Conservation (phyloP, 2,329 filamentous ascomycete genomes). For the Clonostachys rhizophaga region DNA sequence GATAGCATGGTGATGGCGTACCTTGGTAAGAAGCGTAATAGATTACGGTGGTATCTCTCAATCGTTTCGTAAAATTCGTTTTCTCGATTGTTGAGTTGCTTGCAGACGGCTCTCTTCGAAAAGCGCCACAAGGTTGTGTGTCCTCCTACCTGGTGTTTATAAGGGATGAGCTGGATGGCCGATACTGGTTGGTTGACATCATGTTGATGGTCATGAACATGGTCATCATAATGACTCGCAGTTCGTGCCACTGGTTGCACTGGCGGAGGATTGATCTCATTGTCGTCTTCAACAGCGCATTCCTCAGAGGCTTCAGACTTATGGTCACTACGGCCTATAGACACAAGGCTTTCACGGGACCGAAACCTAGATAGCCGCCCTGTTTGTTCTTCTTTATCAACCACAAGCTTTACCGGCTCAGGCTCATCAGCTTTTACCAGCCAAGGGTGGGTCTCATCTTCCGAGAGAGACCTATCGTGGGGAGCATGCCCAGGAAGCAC, state of each 20-base stretch:
- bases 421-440: constrained; percentile 53
- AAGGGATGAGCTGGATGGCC: constrained; percentile 93
- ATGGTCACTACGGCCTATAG: constrained; percentile 20
- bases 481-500: constrained; percentile 33
- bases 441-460: constrained; percentile 41
- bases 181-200: constrained; percentile 62
- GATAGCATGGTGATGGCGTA: constrained; percentile 28
- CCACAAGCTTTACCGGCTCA: constrained; percentile 22
- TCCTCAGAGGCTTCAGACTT: constrained; percentile 28
- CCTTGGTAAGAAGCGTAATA: constrained; percentile 88
- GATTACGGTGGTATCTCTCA: constrained; percentile 82
- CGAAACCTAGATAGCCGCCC: constrained; percentile 12
- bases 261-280: constrained; percentile 25
- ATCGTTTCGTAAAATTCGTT: constrained; percentile 99
- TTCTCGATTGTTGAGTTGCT: constrained; percentile 95
- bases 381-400: constrained; percentile 11
- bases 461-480: constrained; percentile 28
- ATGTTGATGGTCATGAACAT: constrained; percentile 43
- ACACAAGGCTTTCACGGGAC: constrained; percentile 19
- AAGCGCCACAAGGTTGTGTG: constrained; percentile 97
- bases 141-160: constrained; percentile 94
- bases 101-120: constrained; percentile 91
- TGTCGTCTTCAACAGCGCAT: constrained; percentile 34
- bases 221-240: constrained; percentile 37
- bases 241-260: constrained; percentile 24